Conservation (phyloP, 176 grass and related monocot species). For the Bolboschoenus planiculmis region DNA sequence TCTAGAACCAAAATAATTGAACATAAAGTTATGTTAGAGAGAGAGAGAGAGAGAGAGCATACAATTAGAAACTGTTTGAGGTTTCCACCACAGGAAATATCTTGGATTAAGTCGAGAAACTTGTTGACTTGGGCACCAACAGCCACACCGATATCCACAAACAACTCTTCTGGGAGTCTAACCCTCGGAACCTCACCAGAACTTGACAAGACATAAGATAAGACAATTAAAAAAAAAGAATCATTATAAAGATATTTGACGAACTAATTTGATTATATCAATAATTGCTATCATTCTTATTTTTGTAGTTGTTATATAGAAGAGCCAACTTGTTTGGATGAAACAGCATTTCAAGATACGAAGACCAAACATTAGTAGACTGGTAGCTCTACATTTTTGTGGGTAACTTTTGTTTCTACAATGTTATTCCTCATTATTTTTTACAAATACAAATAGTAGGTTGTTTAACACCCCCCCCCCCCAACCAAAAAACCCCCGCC, state of each 20-base stretch:
- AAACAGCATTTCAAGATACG: neutral
- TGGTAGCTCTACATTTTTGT: neutral
- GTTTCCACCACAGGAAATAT: constrained; percentile 61
- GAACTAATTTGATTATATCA: neutral
- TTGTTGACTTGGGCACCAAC: constrained; percentile 52
- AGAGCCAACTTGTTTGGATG: neutral
- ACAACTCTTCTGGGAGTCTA: constrained; percentile 55
- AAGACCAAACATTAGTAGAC: neutral
- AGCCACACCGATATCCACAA: constrained; percentile 38
- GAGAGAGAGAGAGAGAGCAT: constrained; percentile 10
- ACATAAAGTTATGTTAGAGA: neutral
- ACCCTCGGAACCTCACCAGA: constrained; percentile 42
- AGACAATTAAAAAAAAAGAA: neutral
- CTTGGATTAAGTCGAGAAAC: constrained; percentile 41
- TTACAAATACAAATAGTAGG: neutral
- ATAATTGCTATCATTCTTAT: neutral
- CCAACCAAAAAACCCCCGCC: no score
- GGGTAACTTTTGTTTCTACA: neutral
- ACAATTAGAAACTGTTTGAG: constrained; percentile 66
- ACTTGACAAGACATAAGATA: constrained; percentile 28
- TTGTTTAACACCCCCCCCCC: neutral
- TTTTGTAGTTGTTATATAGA: neutral
- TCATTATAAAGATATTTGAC: neutral
- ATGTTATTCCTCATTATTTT: neutral
- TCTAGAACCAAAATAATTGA: neutral